phyloP scores from a whole-genome alignment of 257 asterid species.

The Jasminum sambac region DNA sequence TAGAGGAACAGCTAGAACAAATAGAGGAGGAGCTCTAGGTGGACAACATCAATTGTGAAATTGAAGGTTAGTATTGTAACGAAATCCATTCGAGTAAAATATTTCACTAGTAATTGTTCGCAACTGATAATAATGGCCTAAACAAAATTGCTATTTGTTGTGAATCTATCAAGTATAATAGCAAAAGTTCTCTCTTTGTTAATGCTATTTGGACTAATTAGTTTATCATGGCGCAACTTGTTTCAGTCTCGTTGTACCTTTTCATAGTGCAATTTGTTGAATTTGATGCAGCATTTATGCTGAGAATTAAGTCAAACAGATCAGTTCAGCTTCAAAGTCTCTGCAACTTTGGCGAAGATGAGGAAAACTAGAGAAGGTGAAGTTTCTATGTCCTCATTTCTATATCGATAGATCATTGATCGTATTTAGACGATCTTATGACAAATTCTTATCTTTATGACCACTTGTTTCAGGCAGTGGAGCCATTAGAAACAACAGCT shows the following conservation, averaged over 20 bases:
- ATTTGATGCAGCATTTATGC: constrained; percentile 68
- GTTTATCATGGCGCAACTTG: too few relatives aligned
- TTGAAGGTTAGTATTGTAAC: background rate
- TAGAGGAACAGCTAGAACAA: too few relatives aligned
- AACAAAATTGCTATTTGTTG: too few relatives aligned
- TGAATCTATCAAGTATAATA: too few relatives aligned
- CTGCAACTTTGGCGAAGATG: constrained; percentile 66
- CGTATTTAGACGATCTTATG: background rate
- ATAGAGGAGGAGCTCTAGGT: too few relatives aligned
- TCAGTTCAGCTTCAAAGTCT: constrained; percentile 50
- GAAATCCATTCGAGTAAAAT: too few relatives aligned
- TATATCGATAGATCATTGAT: background rate
- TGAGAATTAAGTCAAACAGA: constrained; percentile 71
- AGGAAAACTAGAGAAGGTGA: constrained; percentile 51
- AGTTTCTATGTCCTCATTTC: background rate
- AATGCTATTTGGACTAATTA: too few relatives aligned
- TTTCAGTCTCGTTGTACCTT: background rate
- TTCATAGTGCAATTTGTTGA: constrained; percentile 5
- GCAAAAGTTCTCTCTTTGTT: too few relatives aligned
- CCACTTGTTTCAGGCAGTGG: constrained; percentile 35
- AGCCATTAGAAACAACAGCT: constrained; percentile 26
- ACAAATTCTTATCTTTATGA: background rate
- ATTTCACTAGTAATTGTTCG: too few relatives aligned
- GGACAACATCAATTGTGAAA: background rate
- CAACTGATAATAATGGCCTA: too few relatives aligned